A percentile compares a stretch with the other conserved stretches of the same genome.
phyloP scores from a whole-genome alignment of 805 yeast species.

The Candida namnaoensis region DNA sequence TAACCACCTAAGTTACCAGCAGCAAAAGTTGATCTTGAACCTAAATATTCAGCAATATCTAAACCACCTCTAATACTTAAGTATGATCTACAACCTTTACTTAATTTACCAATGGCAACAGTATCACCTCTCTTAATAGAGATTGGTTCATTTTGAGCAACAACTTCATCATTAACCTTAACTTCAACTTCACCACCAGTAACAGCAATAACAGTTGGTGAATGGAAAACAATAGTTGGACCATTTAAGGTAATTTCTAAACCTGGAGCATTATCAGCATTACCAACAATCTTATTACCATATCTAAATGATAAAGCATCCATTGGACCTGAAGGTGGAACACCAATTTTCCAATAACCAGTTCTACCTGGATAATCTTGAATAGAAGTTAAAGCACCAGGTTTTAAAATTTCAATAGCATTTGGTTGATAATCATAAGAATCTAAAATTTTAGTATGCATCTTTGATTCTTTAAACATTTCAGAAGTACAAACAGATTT shows the following conservation, averaged over 20 bases:
- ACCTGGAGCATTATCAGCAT: constrained; percentile 74
- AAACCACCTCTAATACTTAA: constrained; percentile 88
- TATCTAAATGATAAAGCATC: constrained; percentile 84
- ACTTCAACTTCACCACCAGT: constrained; percentile 81
- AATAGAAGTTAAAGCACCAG: constrained; percentile 94
- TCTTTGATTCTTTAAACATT: constrained; percentile 77
- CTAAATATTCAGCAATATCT: constrained; percentile 89
- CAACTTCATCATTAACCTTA: constrained; percentile 49
- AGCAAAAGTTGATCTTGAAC: constrained; percentile 95
- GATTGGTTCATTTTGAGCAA: constrained; percentile 67
- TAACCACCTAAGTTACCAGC: constrained; percentile 88
- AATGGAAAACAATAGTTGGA: constrained; percentile 80
- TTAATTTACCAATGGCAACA: constrained; percentile 72
- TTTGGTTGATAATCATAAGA: constrained; percentile 69
- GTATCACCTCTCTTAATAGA: constrained; percentile 65
- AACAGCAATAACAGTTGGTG: constrained; percentile 65
- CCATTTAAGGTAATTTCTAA: constrained; percentile 85
- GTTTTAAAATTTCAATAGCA: constrained; percentile 77
- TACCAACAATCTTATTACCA: constrained; percentile 89
- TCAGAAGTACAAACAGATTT: constrained; percentile 75
- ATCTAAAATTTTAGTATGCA: constrained; percentile 85
- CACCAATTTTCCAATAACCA: constrained; percentile 66
- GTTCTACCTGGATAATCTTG: constrained; percentile 93
- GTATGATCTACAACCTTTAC: constrained; percentile 82
- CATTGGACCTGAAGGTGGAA: constrained; percentile 99